Evolutionary conservation across 305 asterid species (phyloP).

Genomic region (Plantago lanceolata): DNA sequence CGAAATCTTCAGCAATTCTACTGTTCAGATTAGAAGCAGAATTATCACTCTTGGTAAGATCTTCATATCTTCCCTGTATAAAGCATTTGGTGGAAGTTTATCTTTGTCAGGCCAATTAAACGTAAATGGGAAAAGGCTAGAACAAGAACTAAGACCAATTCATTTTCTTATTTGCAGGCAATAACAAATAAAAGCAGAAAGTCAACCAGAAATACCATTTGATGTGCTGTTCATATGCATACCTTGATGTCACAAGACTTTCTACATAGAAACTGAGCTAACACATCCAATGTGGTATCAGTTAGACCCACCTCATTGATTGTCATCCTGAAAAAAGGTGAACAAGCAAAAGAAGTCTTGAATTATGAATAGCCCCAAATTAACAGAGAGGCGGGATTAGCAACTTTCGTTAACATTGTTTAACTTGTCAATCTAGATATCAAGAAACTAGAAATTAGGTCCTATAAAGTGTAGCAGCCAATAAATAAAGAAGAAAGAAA

Average conservation of each 20-base stretch:
- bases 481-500: too few species aligned
- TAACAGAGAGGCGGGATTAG: too few species aligned
- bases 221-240: conserved; percentile 10
- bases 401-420: too few species aligned
- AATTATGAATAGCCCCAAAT: not conserved
- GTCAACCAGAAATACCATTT: conserved; percentile 1
- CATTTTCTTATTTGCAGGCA: conserved; percentile 19
- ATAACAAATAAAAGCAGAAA: conserved; percentile 6
- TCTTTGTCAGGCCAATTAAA: conserved; percentile 59
- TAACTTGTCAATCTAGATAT: too few species aligned
- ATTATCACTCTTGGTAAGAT: conserved; percentile 46
- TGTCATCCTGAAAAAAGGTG: conserved; percentile 45
- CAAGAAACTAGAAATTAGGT: too few species aligned
- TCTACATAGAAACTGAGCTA: conserved; percentile 45
- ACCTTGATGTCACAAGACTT: conserved; percentile 53
- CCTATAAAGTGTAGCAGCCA: too few species aligned
- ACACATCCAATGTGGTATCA: conserved; percentile 35
- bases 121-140: conserved; percentile 60
- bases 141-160: conserved; percentile 66
- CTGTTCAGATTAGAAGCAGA: conserved; percentile 32
- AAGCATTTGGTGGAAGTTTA: conserved; percentile 63
- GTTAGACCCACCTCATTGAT: conserved; percentile 39
- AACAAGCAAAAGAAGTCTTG: not conserved
- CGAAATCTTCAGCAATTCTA: conserved; percentile 44
- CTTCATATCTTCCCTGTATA: conserved; percentile 95